These are phyloP conservation scores for Amanita thiersii DNA, from an alignment of 768 basidiomycete species.

Conservation along the genomic window DNA sequence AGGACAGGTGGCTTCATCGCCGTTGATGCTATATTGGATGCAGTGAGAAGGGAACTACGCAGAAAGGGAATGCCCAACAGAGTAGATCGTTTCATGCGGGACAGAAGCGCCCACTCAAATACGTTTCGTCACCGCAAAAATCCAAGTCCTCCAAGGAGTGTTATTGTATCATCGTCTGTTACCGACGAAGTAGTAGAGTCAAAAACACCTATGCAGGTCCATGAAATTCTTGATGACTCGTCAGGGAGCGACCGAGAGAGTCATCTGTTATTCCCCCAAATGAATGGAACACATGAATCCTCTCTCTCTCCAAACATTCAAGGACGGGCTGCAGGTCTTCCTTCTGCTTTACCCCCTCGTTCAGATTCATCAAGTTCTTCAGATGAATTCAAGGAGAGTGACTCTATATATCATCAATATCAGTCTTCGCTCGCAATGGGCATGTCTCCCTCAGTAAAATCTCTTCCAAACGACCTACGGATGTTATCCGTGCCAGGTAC, in stretches of 20 bases:
- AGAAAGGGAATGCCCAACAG: slow-evolving; percentile 6
- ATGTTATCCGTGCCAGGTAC: too few relatives aligned
- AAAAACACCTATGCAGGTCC: slow-evolving; percentile 18
- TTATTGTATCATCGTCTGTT: too few relatives aligned
- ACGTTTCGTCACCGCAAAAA: too few relatives aligned
- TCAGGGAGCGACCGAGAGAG: slow-evolving; percentile 11
- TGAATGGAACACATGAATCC: neutral
- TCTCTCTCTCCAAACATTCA: neutral
- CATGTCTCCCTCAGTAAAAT: too few relatives aligned
- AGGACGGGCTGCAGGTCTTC: slow-evolving; percentile 14
- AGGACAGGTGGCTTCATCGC: slow-evolving; percentile 92
- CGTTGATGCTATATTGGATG: slow-evolving; percentile 80
- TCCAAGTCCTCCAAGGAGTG: too few relatives aligned
- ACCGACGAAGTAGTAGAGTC: slow-evolving; percentile 6
- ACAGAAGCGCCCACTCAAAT: neutral
- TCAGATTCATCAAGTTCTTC: slow-evolving; percentile 17
- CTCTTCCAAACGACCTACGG: too few relatives aligned
- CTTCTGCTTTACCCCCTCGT: slow-evolving; percentile 9
- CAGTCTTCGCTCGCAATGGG: slow-evolving; percentile 19
- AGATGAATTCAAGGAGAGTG: slow-evolving; percentile 10
- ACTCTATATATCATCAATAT: slow-evolving; percentile 15
- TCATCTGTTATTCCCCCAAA: neutral
- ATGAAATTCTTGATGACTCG: slow-evolving; percentile 11
- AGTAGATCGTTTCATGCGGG: neutral
- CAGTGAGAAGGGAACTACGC: slow-evolving; percentile 51